Evolutionary conservation across 1,284 basidiomycete species (phyloP).

Genomic region (Trichosporon asahii): DNA sequence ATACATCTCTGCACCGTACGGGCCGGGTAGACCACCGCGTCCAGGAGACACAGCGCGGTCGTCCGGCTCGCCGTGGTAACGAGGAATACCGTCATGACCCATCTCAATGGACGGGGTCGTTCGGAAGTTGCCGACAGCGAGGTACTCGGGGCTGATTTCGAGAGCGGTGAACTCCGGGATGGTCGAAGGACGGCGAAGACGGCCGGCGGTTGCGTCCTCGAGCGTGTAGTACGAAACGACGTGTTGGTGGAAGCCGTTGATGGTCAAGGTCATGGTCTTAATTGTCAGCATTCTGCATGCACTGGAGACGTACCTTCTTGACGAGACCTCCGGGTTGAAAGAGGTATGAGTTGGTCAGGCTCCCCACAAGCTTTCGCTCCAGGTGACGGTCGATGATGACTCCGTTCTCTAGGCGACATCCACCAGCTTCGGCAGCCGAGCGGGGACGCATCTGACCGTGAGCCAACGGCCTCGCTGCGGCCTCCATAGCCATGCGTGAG

Average conservation of each 20-base stretch:
- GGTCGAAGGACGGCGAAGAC: slow-evolving; percentile 80
- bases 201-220: slow-evolving; percentile 82
- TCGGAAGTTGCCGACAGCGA: slow-evolving; percentile 85
- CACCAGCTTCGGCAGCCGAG: slow-evolving; percentile 25
- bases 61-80: slow-evolving; percentile 58
- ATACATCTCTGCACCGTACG: slow-evolving; percentile 20
- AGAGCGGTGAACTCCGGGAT: slow-evolving; percentile 81
- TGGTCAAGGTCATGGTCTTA: slow-evolving; percentile 87
- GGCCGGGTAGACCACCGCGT: slow-evolving; percentile 3
- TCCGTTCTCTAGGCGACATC: slow-evolving; percentile 26
- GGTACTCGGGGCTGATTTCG: slow-evolving; percentile 80
- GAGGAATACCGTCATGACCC: slow-evolving; percentile 72
- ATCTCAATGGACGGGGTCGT: slow-evolving; percentile 83
- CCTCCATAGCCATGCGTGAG: slow-evolving; percentile 26
- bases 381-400: slow-evolving; percentile 25
- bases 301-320: slow-evolving; percentile 70
- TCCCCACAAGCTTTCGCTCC: slow-evolving; percentile 79
- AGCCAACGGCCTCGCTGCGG: slow-evolving; percentile 16
- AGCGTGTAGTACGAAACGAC: slow-evolving; percentile 94
- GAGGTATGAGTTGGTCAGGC: slow-evolving; percentile 83
- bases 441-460: slow-evolving; percentile 27
- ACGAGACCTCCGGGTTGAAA: slow-evolving; percentile 87
- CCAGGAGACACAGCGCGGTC: slow-evolving; percentile 21
- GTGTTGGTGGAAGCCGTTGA: slow-evolving; percentile 81
- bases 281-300: neutral